A percentile compares a stretch with the other conserved stretches of the same genome.
Evolutionary conservation across 345 rosid species (phyloP).

Genomic region (Gossypium rotundifolium): DNA sequence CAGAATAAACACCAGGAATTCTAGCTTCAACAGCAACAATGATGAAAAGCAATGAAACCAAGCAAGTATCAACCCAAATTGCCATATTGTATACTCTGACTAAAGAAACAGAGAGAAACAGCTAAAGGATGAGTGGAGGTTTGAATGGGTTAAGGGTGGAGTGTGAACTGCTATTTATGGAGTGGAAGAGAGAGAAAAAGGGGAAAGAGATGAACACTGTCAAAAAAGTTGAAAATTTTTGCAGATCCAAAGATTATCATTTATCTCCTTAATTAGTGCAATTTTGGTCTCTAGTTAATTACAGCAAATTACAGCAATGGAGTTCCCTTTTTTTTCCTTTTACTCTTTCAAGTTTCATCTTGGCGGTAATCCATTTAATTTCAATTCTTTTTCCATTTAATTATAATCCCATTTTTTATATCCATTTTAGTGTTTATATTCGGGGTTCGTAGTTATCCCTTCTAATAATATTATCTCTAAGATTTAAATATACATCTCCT

Average conservation of each 20-base stretch:
- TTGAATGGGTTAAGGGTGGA: background rate
- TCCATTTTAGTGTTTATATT: rapidly evolving
- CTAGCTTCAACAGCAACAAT: constrained; percentile 35
- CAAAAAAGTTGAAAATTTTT: constrained; percentile 16
- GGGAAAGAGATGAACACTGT: constrained; percentile 13
- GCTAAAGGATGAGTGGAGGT: background rate
- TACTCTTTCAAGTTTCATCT: background rate
- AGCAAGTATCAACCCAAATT: background rate
- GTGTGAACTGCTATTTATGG: constrained; percentile 36
- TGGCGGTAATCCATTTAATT: constrained; percentile 22
- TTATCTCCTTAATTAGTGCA: constrained; percentile 33
- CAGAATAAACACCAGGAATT: constrained; percentile 49
- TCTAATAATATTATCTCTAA: rapidly evolving
- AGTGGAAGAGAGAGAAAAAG: background rate
- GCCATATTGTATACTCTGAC: constrained; percentile 19
- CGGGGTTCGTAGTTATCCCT: rapidly evolving
- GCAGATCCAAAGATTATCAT: constrained; percentile 6
- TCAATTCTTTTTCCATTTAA: background rate
- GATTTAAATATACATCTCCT: no score
- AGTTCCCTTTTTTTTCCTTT: background rate
- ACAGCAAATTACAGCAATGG: background rate
- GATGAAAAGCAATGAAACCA: constrained; percentile 22
- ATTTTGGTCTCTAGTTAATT: constrained; percentile 9
- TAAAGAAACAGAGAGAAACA: background rate
- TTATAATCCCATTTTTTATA: no score